phyloP scores from a whole-genome alignment of 1,284 basidiomycete genomes.

The Dichomitus squalens region DNA sequence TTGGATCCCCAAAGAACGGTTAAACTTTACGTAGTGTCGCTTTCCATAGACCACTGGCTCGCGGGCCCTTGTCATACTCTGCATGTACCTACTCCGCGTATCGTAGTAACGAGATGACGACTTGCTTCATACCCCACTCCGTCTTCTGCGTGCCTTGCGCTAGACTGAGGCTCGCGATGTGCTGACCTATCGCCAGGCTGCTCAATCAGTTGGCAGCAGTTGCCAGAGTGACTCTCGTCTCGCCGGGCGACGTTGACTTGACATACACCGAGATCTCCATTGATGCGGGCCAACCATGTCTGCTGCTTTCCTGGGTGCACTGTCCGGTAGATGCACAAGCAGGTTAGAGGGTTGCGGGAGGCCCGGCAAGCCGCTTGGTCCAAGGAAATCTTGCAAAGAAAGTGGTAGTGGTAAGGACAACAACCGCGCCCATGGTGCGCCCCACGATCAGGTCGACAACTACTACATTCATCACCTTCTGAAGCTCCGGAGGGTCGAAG shows the following conservation, averaged over 20 bases:
- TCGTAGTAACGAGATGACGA: neutral
- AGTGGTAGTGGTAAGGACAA: no score
- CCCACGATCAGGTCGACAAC: no score
- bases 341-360: neutral
- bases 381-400: neutral
- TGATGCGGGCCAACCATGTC: no score
- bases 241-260: neutral
- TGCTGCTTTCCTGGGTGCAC: neutral
- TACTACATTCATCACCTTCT: no score
- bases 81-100: neutral
- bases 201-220: neutral
- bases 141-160: neutral
- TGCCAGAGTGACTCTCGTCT: neutral
- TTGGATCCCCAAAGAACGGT: neutral
- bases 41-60: neutral
- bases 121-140: neutral
- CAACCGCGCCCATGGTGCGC: no score
- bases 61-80: neutral
- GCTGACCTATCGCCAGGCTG: neutral
- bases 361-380: neutral
- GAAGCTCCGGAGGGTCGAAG: constrained; percentile 1
- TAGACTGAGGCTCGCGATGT: neutral
- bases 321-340: neutral
- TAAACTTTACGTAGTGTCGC: neutral
- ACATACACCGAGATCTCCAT: no score